Conservation (phyloP, 2,329 filamentous ascomycete genomes). For the Teratosphaeriaceae sp. region DNA sequence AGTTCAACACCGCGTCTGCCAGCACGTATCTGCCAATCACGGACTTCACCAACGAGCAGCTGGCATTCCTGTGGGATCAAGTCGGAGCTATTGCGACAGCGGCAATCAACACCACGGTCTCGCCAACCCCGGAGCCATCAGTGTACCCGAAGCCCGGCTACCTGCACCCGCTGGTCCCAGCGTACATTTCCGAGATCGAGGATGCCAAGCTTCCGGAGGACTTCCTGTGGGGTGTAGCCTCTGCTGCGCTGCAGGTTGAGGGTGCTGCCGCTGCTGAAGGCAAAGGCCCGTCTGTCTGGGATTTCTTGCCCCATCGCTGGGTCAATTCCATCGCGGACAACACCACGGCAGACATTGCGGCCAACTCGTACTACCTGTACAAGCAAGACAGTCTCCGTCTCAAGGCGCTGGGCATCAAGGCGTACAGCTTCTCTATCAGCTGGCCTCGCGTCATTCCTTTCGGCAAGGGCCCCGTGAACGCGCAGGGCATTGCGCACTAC, state of each 20-base stretch:
- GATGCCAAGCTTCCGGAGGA: constrained; percentile 29
- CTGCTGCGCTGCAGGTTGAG: constrained; percentile 22
- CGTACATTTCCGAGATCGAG: constrained; percentile 27
- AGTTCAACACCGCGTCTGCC: constrained; percentile 38
- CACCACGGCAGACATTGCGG: constrained; percentile 23
- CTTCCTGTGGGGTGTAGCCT: constrained; percentile 16
- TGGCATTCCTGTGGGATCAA: constrained; percentile 33
- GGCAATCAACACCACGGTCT: constrained; percentile 22
- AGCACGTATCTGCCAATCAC: constrained; percentile 37
- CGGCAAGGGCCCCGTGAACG: constrained; percentile 40
- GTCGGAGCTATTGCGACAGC: constrained; percentile 17
- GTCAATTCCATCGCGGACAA: constrained; percentile 31
- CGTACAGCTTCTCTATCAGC: constrained; percentile 39
- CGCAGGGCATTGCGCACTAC: constrained; percentile 42
- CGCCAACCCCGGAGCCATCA: constrained; percentile 28
- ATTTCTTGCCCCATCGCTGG: constrained; percentile 7
- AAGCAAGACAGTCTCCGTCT: constrained; percentile 19
- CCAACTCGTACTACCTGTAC: constrained; percentile 10
- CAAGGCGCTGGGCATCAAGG: constrained; percentile 32
- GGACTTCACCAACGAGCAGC: constrained; percentile 42
- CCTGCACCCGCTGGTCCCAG: constrained; percentile 39
- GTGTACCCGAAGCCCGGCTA: constrained; percentile 24
- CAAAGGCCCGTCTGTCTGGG: constrained; percentile 20
- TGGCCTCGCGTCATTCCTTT: constrained; percentile 47
- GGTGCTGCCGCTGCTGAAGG: constrained; percentile 17